Percentiles rank a stretch among this genome's conserved stretches.
Conservation (phyloP, 768 basidiomycete species). For the Phaeotremella skinneri region DNA sequence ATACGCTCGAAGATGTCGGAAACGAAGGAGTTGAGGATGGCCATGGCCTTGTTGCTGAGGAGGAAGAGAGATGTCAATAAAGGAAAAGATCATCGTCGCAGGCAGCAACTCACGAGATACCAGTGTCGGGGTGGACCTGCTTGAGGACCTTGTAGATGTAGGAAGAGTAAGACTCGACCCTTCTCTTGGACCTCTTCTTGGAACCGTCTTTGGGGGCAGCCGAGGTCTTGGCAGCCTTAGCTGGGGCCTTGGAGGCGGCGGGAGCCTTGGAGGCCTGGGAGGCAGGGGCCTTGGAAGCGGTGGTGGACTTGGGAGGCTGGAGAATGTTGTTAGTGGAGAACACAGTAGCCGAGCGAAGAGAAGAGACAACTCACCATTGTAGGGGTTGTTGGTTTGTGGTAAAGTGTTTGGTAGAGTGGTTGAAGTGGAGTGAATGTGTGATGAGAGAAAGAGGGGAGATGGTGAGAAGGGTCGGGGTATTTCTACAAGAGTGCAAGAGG, state of each 20-base stretch:
- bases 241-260: constrained; percentile 64
- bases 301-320: constrained; percentile 53
- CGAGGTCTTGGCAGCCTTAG: constrained; percentile 70
- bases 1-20: constrained; percentile 68
- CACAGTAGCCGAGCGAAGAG: background rate
- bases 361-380: constrained; percentile 19
- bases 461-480: constrained; percentile 3
- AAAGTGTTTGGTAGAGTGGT: constrained; percentile 18
- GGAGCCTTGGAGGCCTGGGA: constrained; percentile 79
- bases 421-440: constrained; percentile 8
- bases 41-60: constrained; percentile 84
- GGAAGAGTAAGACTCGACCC: constrained; percentile 91
- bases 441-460: constrained; percentile 4
- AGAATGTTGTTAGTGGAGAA: constrained; percentile 4
- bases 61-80: background rate
- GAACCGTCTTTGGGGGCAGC: constrained; percentile 63
- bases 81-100: constrained; percentile 53
- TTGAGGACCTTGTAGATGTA: constrained; percentile 87
- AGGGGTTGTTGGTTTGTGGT: constrained; percentile 23
- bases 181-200: constrained; percentile 83
- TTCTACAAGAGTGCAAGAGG: constrained; percentile 3
- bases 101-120: constrained; percentile 97
- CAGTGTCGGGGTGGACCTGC: constrained; percentile 96
- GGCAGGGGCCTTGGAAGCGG: constrained; percentile 53
- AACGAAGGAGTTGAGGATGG: constrained; percentile 92